Percentiles rank a stretch among this genome's conserved stretches.
These are phyloP conservation scores for Fusarium odoratissimum DNA, from an alignment of 2,329 filamentous ascomycete genomes.

Conservation along the genomic window DNA sequence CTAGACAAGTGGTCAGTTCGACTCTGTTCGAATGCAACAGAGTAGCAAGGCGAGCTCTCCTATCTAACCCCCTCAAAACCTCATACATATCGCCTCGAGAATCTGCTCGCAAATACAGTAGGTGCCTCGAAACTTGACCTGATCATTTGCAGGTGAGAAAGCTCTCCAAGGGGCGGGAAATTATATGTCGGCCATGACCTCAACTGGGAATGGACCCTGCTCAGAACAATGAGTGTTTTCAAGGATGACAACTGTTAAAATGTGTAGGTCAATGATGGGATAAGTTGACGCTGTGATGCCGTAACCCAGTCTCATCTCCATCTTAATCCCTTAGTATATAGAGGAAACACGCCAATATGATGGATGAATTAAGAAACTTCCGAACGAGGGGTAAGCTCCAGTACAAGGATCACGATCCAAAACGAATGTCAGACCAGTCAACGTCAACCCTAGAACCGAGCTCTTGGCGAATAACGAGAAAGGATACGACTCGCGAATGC, in stretches of 20 bases:
- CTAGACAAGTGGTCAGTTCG: not conserved
- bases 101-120: not conserved
- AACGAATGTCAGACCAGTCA: not conserved
- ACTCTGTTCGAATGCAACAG: not conserved
- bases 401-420: constrained; percentile 1
- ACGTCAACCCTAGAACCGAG: not conserved
- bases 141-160: not conserved
- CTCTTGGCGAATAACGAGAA: constrained; percentile 5
- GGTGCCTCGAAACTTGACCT: not conserved
- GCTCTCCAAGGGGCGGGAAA: not conserved
- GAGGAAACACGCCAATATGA: not conserved
- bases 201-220: not conserved
- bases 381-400: not conserved
- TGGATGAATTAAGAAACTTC: not conserved
- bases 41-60: not conserved
- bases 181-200: no score
- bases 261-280: no score
- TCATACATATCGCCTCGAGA: not conserved
- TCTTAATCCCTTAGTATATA: not conserved
- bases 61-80: not conserved
- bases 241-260: not conserved
- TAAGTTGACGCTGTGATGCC: not conserved
- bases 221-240: not conserved
- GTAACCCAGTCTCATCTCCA: not conserved
- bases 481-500: constrained; percentile 4